These are phyloP conservation scores for Cystobasidium pallidum DNA, from an alignment of 1,284 basidiomycete species.

Conservation along the genomic window DNA sequence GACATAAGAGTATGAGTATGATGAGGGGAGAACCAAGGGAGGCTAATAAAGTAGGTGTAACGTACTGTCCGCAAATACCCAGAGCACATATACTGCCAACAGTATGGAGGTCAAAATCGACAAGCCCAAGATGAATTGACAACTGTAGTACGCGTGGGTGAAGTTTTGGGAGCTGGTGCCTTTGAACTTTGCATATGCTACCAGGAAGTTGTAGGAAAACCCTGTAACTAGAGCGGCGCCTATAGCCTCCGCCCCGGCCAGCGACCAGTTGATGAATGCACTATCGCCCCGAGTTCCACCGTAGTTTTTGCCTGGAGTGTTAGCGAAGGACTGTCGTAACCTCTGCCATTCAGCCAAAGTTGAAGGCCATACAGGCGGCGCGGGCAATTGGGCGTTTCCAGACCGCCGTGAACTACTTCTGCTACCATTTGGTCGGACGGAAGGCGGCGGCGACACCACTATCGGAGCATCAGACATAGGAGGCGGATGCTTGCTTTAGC, in stretches of 20 bases:
- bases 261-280: constrained; percentile 14
- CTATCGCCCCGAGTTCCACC: constrained; percentile 15
- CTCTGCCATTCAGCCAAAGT: not conserved
- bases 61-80: constrained; percentile 30
- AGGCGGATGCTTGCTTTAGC: not conserved
- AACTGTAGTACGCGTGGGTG: constrained; percentile 1
- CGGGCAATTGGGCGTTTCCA: not conserved
- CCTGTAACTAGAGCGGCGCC: constrained; percentile 4
- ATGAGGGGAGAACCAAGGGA: no score
- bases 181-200: not conserved
- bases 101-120: constrained; percentile 12
- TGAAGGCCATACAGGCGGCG: not conserved
- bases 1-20: not conserved
- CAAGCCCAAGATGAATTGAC: constrained; percentile 14
- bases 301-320: constrained; percentile 9
- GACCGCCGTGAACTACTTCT: not conserved
- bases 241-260: constrained; percentile 1
- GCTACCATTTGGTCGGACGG: not conserved
- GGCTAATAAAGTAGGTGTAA: no score
- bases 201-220: constrained; percentile 9
- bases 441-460: not conserved
- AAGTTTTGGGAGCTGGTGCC: constrained; percentile 2
- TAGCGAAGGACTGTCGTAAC: not conserved
- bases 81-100: constrained; percentile 22
- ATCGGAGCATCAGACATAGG: not conserved